Evolutionary conservation across 192 early-diverging fungal species (phyloP), one percentile per base, ranked within the genome.

Genomic region (Backusella parvicylindrica): DNA sequence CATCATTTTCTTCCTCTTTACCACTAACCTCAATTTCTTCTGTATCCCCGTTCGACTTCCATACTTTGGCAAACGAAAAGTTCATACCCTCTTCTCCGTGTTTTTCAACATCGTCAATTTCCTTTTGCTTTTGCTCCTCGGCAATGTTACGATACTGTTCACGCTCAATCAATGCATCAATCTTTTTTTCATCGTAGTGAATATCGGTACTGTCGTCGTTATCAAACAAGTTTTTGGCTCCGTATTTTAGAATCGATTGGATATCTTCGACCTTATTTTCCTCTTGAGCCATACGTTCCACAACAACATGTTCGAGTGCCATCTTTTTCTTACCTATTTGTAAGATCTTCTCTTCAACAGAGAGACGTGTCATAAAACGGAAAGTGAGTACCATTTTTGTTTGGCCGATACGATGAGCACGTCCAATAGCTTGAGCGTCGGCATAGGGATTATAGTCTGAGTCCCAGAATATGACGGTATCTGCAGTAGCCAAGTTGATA

Each of bases 371-470:
- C 76, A 92, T 87, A 37, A 94, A 85, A 38, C 86, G 87, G 69
- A 90, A 87, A 2, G 92, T 88, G 35, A 88, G 68, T 1, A 94
- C 90, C 35, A 85, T 86, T 18, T 82, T 85, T 50, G 78, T 87
- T 81, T 94, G 93, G 0, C 93, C 93, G 15, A 93, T 92, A 32
- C 93, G 84, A 77, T 94, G 88, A 4, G 91, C 93, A 18, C 93
- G 83, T 60, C 88, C 86, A 30, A 93, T 82, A 1, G 93, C 93
- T 76, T 94, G 93, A 68, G 90, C 81, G 73, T 94, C 92, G 9
- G 79, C 77, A 69, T 93, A 89, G 2, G 91, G 91, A 69, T 94
- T 93, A 83, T 86, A 92, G 74, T 94, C 92, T 6, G 89, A 82
- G 64, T 93, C 93, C 50, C 87, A 91, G 64, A 94, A 89, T 53